phyloP scores from a whole-genome alignment of 352 stramenopile genomes.

The Phytophthora pisi region DNA sequence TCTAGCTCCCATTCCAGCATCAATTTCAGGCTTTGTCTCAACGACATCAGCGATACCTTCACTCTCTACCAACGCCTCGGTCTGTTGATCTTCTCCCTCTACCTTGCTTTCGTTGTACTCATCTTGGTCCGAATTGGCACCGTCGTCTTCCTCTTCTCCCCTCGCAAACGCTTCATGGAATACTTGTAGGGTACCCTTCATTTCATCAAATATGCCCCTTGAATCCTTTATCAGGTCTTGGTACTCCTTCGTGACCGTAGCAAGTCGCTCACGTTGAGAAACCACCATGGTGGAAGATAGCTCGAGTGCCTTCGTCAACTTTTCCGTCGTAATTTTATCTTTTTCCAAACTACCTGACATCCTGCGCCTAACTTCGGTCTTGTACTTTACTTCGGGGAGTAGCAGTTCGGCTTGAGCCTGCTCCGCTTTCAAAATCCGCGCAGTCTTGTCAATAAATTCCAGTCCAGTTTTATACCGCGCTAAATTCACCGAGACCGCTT shows the following conservation, averaged over 20 bases:
- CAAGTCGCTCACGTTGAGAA: slow-evolving; percentile 46
- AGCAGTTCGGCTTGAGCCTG: slow-evolving; percentile 55
- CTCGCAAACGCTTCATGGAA: slow-evolving; percentile 43
- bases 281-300: slow-evolving; percentile 45
- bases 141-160: slow-evolving; percentile 10
- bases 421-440: slow-evolving; percentile 53
- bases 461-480: slow-evolving; percentile 45
- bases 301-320: slow-evolving; percentile 54
- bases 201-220: slow-evolving; percentile 33
- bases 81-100: background rate
- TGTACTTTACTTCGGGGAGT: slow-evolving; percentile 56
- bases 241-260: slow-evolving; percentile 58
- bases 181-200: slow-evolving; percentile 27
- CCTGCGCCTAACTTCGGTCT: slow-evolving; percentile 44
- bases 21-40: background rate
- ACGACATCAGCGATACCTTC: background rate
- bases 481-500: slow-evolving; percentile 36
- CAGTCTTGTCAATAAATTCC: slow-evolving; percentile 58
- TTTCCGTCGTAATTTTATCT: slow-evolving; percentile 54
- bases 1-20: background rate
- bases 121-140: background rate
- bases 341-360: slow-evolving; percentile 74
- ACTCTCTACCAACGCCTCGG: background rate
- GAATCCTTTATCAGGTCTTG: slow-evolving; percentile 50
- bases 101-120: background rate